A percentile compares a stretch with the other conserved stretches of the same genome.
These are phyloP conservation scores for Amoeboaphelidium protococcarum DNA, from an alignment of 371 early-diverging fungal species.

Conservation along the genomic window DNA sequence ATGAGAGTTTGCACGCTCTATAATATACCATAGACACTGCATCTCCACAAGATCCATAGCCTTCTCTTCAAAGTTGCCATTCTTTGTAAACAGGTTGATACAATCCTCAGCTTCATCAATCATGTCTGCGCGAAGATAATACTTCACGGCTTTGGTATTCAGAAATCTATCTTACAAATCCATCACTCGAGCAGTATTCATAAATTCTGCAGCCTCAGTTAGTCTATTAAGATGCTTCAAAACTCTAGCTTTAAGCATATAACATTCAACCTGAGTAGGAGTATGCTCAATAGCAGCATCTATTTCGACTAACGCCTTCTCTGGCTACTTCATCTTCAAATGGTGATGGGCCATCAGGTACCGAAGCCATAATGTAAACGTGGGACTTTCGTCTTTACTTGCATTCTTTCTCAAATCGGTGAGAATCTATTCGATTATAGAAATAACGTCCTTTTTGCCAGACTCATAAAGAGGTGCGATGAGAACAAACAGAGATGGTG, in stretches of 20 bases:
- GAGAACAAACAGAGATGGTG: constrained; percentile 76
- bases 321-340: constrained; percentile 30
- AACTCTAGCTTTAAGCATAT: constrained; percentile 77
- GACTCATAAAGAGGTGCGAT: no score
- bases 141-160: constrained; percentile 82
- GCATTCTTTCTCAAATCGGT: constrained; percentile 7
- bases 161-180: constrained; percentile 84
- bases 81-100: constrained; percentile 45
- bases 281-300: constrained; percentile 56
- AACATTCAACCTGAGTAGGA: constrained; percentile 64
- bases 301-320: constrained; percentile 38
- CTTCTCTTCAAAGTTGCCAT: constrained; percentile 37
- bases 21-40: constrained; percentile 69
- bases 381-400: constrained; percentile 35
- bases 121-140: constrained; percentile 56
- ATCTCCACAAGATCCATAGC: constrained; percentile 58
- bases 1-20: constrained; percentile 41
- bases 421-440: constrained; percentile 2
- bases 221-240: constrained; percentile 63
- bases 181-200: constrained; percentile 63
- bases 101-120: constrained; percentile 56
- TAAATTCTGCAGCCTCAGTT: constrained; percentile 28
- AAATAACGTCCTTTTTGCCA: constrained; percentile 1
- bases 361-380: constrained; percentile 57
- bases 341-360: constrained; percentile 70